Evolutionary conservation across 192 early-diverging fungal genomes (phyloP).

Genomic region (Coemansia sp.): DNA sequence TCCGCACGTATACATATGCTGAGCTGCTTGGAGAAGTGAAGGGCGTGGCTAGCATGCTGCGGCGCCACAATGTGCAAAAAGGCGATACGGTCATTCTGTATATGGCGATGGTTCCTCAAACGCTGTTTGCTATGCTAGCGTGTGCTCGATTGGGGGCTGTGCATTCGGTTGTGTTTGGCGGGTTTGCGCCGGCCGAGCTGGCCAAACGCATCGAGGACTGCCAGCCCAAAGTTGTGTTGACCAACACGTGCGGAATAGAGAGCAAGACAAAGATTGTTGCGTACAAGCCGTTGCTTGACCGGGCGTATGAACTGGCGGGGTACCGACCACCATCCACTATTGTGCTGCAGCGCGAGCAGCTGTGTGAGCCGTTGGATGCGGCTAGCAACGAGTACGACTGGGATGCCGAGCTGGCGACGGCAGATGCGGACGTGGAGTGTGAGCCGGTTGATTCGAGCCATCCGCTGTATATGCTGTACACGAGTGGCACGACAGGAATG

Average conservation of each 20-base stretch:
- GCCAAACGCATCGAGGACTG: constrained; percentile 83
- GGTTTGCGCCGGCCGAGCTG: constrained; percentile 73
- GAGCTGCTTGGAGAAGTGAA: constrained; percentile 71
- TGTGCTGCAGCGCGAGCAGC: constrained; percentile 66
- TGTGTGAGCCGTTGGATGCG: constrained; percentile 54
- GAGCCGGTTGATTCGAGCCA: constrained; percentile 63
- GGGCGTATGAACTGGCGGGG: constrained; percentile 61
- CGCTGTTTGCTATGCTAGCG: constrained; percentile 80
- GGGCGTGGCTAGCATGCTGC: constrained; percentile 64
- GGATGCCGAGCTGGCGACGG: constrained; percentile 56
- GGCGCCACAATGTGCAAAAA: constrained; percentile 58
- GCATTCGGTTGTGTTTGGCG: constrained; percentile 81
- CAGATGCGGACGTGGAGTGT: constrained; percentile 53
- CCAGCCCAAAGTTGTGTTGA: constrained; percentile 71
- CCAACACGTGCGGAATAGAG: constrained; percentile 79
- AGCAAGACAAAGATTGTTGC: constrained; percentile 63
- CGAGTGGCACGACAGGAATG: constrained; percentile 71
- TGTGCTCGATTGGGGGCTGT: constrained; percentile 82
- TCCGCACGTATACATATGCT: constrained; percentile 59
- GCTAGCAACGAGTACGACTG: constrained; percentile 32
- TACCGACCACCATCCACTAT: constrained; percentile 54
- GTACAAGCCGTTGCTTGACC: constrained; percentile 77
- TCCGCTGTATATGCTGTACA: constrained; percentile 83
- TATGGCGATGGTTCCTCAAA: constrained; percentile 83
- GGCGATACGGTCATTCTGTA: constrained; percentile 81